These are phyloP conservation scores for Mallotus repandus DNA, from an alignment of 441 rosid species.

Conservation along the genomic window DNA sequence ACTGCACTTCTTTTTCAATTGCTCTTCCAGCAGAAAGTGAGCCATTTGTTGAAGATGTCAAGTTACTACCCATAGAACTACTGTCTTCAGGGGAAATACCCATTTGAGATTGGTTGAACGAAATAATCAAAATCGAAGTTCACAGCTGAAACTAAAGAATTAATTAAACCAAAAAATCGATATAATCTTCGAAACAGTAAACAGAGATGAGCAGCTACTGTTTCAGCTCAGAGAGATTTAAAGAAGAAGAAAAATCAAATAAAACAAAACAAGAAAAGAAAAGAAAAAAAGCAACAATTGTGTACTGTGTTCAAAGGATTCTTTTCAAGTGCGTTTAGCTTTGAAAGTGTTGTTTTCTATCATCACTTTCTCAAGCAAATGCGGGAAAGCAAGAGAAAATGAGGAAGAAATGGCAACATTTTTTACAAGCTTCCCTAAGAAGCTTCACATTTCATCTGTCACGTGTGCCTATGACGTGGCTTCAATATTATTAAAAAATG, in stretches of 20 bases:
- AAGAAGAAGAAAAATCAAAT: not conserved
- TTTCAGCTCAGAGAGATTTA: not conserved
- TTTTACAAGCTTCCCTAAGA: no score
- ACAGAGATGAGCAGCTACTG: no score
- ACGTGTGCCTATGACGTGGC: no score
- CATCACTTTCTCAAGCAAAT: conserved; percentile 18
- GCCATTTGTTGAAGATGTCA: conserved; percentile 42
- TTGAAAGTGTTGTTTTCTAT: conserved; percentile 14
- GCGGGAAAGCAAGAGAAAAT: conserved; percentile 26
- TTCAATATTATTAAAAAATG: no score
- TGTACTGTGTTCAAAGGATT: conserved; percentile 25
- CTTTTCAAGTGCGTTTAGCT: conserved; percentile 19
- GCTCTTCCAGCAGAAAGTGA: conserved; percentile 49
- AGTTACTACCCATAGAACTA: conserved; percentile 34
- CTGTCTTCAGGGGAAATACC: conserved; percentile 40
- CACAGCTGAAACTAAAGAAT: not conserved
- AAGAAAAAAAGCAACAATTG: conserved; percentile 21
- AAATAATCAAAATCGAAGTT: not conserved
- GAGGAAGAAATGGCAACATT: not conserved
- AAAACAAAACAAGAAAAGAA: conserved; percentile 20
- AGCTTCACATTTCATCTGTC: no score
- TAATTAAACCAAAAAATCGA: conserved; percentile 4
- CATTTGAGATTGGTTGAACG: conserved; percentile 42
- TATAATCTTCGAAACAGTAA: not conserved
- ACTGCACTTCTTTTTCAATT: conserved; percentile 41